A percentile compares a stretch with the other conserved stretches of the same genome.
These are phyloP conservation scores for Penicillium salamii DNA, from an alignment of 495 filamentous ascomycete genomes.

Conservation along the genomic window DNA sequence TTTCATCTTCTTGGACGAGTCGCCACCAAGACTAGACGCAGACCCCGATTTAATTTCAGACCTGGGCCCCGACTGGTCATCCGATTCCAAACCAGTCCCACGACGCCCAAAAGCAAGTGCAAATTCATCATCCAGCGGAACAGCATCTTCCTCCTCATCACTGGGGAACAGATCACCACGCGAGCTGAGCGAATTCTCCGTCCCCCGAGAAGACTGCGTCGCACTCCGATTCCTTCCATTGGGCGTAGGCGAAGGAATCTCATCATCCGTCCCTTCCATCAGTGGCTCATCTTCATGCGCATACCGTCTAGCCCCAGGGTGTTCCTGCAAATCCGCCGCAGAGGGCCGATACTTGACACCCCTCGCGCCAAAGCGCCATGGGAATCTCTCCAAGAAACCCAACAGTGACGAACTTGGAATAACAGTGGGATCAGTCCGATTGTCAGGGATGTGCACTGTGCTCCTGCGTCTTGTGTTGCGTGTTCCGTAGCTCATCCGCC, in stretches of 20 bases:
- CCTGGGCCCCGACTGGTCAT: conserved; percentile 71
- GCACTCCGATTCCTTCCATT: conserved; percentile 69
- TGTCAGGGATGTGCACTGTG: conserved; percentile 56
- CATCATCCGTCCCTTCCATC: conserved; percentile 58
- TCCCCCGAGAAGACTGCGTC: conserved; percentile 77
- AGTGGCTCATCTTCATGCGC: conserved; percentile 67
- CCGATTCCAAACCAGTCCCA: conserved; percentile 55
- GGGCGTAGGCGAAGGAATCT: conserved; percentile 21
- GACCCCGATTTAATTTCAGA: conserved; percentile 60
- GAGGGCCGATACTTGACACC: conserved; percentile 82
- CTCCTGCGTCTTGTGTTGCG: conserved; percentile 63
- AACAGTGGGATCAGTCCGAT: conserved; percentile 74
- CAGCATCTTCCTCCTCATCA: conserved; percentile 88
- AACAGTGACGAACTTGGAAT: conserved; percentile 84
- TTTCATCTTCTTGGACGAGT: conserved; percentile 46
- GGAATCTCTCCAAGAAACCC: conserved; percentile 80
- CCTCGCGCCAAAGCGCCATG: conserved; percentile 81
- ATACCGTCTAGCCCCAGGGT: conserved; percentile 59
- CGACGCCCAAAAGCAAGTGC: conserved; percentile 70
- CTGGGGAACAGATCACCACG: conserved; percentile 91
- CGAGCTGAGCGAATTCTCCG: conserved; percentile 87
- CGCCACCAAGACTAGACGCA: conserved; percentile 50
- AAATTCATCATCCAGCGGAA: conserved; percentile 92
- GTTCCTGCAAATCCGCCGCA: conserved; percentile 86
- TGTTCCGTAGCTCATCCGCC: conserved; percentile 88